Evolutionary conservation across 768 basidiomycete species (phyloP), one percentile per base, ranked within the genome.

Genomic region (Macrocybe gigantea): DNA sequence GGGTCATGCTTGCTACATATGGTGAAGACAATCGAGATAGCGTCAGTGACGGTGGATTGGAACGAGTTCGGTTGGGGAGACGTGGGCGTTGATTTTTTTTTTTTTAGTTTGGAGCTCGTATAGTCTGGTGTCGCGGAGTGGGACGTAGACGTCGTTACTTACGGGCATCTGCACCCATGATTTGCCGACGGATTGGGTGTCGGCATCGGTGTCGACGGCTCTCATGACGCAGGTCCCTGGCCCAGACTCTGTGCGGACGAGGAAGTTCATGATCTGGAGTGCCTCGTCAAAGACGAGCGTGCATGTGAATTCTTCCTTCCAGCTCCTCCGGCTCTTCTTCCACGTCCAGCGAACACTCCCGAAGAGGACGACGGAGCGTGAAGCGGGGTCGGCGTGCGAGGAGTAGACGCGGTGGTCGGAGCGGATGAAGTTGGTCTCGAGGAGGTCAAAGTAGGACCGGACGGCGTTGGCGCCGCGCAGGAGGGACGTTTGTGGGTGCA

Each of bases 381-480:
- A 50, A 1, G 51, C 51, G 5, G 56, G 36, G 30, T 67, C 60
- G 5, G 64, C 58, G 11, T 56, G 50, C 5, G 60, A 51, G 49
- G 56, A 44, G 50, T 64, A 56, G 30, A 56, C 48, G 45, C 57
- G 13, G 12, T 65, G 50, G 14, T 64, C 53, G 1, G 67, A 60
- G 6, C 74, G 69, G 5, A 59, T 63, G 68, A 70, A 77, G 53
- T 76, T 66, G 2, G 73, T 73, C 11, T 70, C 64, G 31, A 75
- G 56, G 38, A 76, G 58, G 56, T 77, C 74, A 43, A 76, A 74
- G 52, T 76, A 77, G 1, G 75, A 77, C 13, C 74, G 70, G 30
- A 76, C 60, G 11, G 71, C 75, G 45, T 76, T 75, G 10, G 64
- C 52, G 7, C 75, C 75, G 31, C 62, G 56, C 5, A 75, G 54